Conservation (phyloP, 2,329 filamentous ascomycete genomes). For the Cladosporium oxysporum region DNA sequence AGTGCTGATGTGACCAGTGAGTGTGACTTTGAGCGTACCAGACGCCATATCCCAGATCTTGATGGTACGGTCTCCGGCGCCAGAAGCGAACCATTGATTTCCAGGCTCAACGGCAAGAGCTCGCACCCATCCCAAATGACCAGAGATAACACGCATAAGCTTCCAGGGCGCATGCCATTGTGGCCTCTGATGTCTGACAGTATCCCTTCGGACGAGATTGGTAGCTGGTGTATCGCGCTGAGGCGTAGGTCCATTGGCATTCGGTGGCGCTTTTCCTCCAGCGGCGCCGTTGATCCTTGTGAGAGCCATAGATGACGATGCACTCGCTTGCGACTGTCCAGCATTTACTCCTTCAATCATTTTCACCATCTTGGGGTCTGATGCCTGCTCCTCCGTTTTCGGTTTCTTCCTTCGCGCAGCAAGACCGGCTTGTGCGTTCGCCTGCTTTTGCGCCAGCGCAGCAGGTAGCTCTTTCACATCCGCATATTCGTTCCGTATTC, state of each 20-base stretch:
- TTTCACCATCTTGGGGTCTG: slow-evolving; percentile 61
- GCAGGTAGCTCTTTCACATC: slow-evolving; percentile 75
- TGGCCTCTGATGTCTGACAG: slow-evolving; percentile 70
- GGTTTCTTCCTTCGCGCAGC: slow-evolving; percentile 64
- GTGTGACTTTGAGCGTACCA: slow-evolving; percentile 77
- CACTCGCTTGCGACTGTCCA: slow-evolving; percentile 45
- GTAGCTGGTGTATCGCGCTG: slow-evolving; percentile 54
- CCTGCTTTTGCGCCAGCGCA: slow-evolving; percentile 76
- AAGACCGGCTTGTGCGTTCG: slow-evolving; percentile 58
- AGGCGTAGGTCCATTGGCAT: slow-evolving; percentile 57
- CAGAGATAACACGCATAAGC: slow-evolving; percentile 94
- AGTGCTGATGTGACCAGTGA: slow-evolving; percentile 93
- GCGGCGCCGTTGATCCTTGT: slow-evolving; percentile 51
- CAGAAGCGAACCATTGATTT: slow-evolving; percentile 97
- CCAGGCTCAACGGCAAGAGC: slow-evolving; percentile 88
- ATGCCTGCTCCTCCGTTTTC: slow-evolving; percentile 55
- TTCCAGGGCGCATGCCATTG: slow-evolving; percentile 99
- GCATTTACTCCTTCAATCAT: slow-evolving; percentile 66
- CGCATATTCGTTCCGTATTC: slow-evolving; percentile 74
- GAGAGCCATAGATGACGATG: slow-evolving; percentile 58
- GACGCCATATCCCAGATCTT: slow-evolving; percentile 98
- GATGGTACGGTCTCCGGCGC: slow-evolving; percentile 92
- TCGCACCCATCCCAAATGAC: slow-evolving; percentile 93
- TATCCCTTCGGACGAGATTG: slow-evolving; percentile 64
- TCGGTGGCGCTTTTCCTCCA: slow-evolving; percentile 48